Conservation (phyloP, 345 rosid genomes). For the Crucihimalaya himalaica region DNA sequence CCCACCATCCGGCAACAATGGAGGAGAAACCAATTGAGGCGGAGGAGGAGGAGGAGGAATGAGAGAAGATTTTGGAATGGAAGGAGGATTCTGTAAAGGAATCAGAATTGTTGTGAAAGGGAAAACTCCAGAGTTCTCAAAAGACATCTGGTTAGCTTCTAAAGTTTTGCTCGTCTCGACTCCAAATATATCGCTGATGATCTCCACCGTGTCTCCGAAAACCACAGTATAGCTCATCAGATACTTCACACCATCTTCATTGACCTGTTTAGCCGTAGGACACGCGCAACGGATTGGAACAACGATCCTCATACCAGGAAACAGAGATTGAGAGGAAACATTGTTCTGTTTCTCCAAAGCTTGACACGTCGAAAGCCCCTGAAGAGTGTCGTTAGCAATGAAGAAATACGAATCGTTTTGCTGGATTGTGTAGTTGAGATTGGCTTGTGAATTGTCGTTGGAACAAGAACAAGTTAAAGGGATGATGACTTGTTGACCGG, state of each 20-base stretch:
- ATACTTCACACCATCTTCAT: slow-evolving; percentile 43
- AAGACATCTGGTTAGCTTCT: slow-evolving; percentile 47
- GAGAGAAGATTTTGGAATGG: slow-evolving; percentile 43
- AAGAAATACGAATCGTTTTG: slow-evolving; percentile 14
- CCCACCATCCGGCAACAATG: slow-evolving; percentile 32
- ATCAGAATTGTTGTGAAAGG: slow-evolving; percentile 59
- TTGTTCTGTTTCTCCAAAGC: slow-evolving; percentile 53
- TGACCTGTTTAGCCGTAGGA: slow-evolving; percentile 57
- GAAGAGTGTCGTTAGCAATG: slow-evolving; percentile 61
- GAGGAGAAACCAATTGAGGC: slow-evolving; percentile 26
- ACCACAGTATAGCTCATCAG: slow-evolving; percentile 51
- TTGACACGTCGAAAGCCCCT: slow-evolving; percentile 84
- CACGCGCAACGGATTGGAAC: slow-evolving; percentile 72
- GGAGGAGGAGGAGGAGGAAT: slow-evolving; percentile 32
- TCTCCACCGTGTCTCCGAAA: slow-evolving; percentile 34
- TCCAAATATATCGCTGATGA: slow-evolving; percentile 49
- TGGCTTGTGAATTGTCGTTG: slow-evolving; percentile 48
- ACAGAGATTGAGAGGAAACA: slow-evolving; percentile 26
- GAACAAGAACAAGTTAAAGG: slow-evolving; percentile 79
- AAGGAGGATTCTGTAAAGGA: slow-evolving; percentile 52
- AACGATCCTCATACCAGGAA: slow-evolving; percentile 41
- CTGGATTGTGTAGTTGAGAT: slow-evolving; percentile 53
- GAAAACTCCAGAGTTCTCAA: slow-evolving; percentile 27
- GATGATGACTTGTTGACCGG: slow-evolving; percentile 54
- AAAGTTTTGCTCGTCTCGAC: slow-evolving; percentile 38